Percentiles rank a stretch among this genome's conserved stretches.
These are phyloP conservation scores for Colletotrichum sp. DNA, from an alignment of 2,329 filamentous ascomycete species.

Conservation along the genomic window DNA sequence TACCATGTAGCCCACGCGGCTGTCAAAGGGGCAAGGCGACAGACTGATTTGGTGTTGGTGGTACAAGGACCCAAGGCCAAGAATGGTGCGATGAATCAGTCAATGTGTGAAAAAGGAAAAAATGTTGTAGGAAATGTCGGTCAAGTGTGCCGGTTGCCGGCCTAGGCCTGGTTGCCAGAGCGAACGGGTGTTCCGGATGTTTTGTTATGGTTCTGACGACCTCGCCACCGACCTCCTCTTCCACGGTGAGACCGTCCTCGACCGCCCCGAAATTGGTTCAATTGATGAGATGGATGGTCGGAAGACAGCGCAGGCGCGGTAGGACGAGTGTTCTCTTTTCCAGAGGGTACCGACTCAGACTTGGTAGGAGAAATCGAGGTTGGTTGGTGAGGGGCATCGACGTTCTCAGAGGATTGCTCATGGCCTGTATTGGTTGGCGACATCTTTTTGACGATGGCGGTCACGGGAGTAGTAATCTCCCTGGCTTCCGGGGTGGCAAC, in stretches of 20 bases:
- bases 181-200: not conserved
- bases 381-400: not conserved
- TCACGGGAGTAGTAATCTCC: not conserved
- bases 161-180: not conserved
- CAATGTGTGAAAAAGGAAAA: not conserved
- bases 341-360: not conserved
- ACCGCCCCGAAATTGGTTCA: not conserved
- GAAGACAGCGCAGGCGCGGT: not conserved
- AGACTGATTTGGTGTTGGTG: not conserved
- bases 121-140: not conserved
- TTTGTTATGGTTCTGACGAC: not conserved
- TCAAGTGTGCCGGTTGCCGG: not conserved
- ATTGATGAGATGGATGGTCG: not conserved
- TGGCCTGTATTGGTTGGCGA: not conserved
- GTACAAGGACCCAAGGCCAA: not conserved
- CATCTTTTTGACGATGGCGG: not conserved
- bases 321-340: not conserved
- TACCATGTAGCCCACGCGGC: not conserved
- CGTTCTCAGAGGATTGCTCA: not conserved
- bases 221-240: not conserved
- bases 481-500: not conserved
- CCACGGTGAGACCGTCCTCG: not conserved
- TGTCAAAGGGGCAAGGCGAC: not conserved
- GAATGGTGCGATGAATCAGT: not conserved
- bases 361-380: not conserved